Conservation (phyloP, 2,329 filamentous ascomycete species). For the Botryotinia calthae region DNA sequence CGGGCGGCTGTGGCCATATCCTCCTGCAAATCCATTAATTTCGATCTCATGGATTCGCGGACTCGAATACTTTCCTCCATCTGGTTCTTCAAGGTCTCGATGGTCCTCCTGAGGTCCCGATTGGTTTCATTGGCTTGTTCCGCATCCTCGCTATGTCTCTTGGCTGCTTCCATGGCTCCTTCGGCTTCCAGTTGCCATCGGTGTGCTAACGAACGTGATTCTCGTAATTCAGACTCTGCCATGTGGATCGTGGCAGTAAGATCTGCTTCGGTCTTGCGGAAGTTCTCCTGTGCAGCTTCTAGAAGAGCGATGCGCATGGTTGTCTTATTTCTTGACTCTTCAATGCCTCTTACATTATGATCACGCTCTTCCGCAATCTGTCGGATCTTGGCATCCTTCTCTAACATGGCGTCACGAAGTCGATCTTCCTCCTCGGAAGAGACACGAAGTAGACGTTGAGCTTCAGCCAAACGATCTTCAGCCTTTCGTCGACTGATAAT, state of each 20-base stretch:
- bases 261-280: slow-evolving; percentile 54
- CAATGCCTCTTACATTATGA: slow-evolving; percentile 59
- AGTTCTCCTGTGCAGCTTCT: slow-evolving; percentile 62
- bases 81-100: slow-evolving; percentile 72
- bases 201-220: slow-evolving; percentile 55
- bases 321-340: slow-evolving; percentile 54
- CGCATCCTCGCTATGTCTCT: slow-evolving; percentile 58
- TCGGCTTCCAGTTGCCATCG: slow-evolving; percentile 63
- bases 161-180: slow-evolving; percentile 60
- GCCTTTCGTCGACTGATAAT: slow-evolving; percentile 60
- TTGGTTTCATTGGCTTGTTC: slow-evolving; percentile 59
- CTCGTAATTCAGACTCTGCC: slow-evolving; percentile 54
- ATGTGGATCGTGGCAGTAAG: slow-evolving; percentile 54
- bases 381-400: slow-evolving; percentile 66
- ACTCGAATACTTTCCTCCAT: slow-evolving; percentile 83
- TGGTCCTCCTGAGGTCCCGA: slow-evolving; percentile 69
- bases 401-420: slow-evolving; percentile 64
- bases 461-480: slow-evolving; percentile 70
- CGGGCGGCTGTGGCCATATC: slow-evolving; percentile 79
- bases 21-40: slow-evolving; percentile 80
- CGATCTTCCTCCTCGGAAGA: slow-evolving; percentile 71
- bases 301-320: slow-evolving; percentile 64
- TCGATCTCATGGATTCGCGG: slow-evolving; percentile 78
- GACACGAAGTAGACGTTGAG: slow-evolving; percentile 66
- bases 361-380: slow-evolving; percentile 67